Conservation (phyloP, 345 rosid species). For the Eucalyptus regnans region DNA sequence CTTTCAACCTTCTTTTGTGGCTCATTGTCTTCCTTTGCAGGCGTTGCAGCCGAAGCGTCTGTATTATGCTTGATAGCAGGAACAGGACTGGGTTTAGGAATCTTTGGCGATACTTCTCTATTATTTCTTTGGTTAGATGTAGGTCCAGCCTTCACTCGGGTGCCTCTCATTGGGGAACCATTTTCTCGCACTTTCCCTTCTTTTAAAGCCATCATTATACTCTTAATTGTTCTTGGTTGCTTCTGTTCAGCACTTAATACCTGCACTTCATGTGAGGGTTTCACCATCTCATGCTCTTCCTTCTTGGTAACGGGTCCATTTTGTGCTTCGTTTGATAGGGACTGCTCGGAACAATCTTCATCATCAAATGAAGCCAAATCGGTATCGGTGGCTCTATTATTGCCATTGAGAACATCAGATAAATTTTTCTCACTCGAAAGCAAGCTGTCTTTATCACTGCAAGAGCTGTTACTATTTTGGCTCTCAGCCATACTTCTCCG, state of each 20-base stretch:
- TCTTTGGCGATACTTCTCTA: slow-evolving; percentile 54
- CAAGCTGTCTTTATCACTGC: slow-evolving; percentile 70
- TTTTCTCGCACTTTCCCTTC: slow-evolving; percentile 89
- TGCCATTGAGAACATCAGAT: slow-evolving; percentile 18
- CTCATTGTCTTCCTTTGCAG: slow-evolving; percentile 43
- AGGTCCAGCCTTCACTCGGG: slow-evolving; percentile 33
- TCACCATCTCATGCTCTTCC: slow-evolving; percentile 33
- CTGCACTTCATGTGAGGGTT: slow-evolving; percentile 28
- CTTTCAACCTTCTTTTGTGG: slow-evolving; percentile 33
- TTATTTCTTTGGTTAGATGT: slow-evolving; percentile 33
- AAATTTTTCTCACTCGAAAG: slow-evolving; percentile 39
- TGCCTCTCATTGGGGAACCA: slow-evolving; percentile 75
- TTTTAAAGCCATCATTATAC: slow-evolving; percentile 84
- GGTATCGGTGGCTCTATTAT: slow-evolving; percentile 36
- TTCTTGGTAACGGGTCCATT: slow-evolving; percentile 19
- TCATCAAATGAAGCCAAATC: slow-evolving; percentile 48
- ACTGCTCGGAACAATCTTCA: slow-evolving; percentile 43
- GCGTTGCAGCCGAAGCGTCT: slow-evolving; percentile 20
- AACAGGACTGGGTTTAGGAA: slow-evolving; percentile 38
- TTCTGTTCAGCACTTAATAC: slow-evolving; percentile 39
- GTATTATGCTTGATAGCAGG: slow-evolving; percentile 43
- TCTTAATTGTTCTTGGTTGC: slow-evolving; percentile 79
- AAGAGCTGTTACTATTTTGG: slow-evolving; percentile 78
- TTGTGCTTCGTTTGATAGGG: slow-evolving; percentile 34
- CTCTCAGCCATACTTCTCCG: slow-evolving; percentile 79